A percentile compares a stretch with the other conserved stretches of the same genome.
phyloP scores from a whole-genome alignment of 371 early-diverging fungal genomes.

The Coemansia sp. region DNA sequence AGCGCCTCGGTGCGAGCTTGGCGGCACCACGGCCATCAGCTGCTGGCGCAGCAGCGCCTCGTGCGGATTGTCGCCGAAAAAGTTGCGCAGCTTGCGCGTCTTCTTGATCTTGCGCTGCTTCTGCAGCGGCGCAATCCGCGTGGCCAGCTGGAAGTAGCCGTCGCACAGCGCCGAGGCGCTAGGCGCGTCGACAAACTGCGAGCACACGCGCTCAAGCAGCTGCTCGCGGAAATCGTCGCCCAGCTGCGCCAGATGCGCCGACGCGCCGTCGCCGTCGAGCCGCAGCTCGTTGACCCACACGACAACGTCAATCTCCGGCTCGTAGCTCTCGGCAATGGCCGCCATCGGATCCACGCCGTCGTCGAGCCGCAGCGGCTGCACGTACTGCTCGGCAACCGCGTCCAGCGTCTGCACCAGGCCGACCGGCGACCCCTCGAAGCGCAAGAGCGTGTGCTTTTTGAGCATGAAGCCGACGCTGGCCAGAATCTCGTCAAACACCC shows the following conservation, averaged over 20 bases:
- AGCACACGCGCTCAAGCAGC: conserved; percentile 39
- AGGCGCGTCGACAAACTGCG: conserved; percentile 42
- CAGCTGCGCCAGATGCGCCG: conserved; percentile 29
- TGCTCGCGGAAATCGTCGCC: conserved; percentile 39
- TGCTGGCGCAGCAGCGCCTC: conserved; percentile 48
- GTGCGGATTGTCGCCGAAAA: conserved; percentile 51
- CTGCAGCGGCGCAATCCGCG: conserved; percentile 38
- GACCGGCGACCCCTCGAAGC: conserved; percentile 48
- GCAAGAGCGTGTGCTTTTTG: conserved; percentile 46
- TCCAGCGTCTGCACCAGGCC: conserved; percentile 36
- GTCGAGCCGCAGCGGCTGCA: conserved; percentile 29
- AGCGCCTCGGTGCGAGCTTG: conserved; percentile 42
- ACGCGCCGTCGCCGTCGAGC: conserved; percentile 11
- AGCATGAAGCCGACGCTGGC: conserved; percentile 47
- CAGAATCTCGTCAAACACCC: conserved; percentile 50
- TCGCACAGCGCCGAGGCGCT: conserved; percentile 16
- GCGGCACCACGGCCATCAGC: conserved; percentile 48
- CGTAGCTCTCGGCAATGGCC: conserved; percentile 36
- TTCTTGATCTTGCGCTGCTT: conserved; percentile 47
- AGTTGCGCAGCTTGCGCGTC: conserved; percentile 47
- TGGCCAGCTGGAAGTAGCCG: conserved; percentile 42
- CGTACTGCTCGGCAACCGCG: conserved; percentile 15
- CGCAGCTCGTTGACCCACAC: conserved; percentile 52
- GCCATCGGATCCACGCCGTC: conserved; percentile 40
- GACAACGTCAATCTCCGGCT: conserved; percentile 48